Base-by-base conservation (phyloP, 352 stramenopile species). In the Ochromonadaceae sp. region DNA sequence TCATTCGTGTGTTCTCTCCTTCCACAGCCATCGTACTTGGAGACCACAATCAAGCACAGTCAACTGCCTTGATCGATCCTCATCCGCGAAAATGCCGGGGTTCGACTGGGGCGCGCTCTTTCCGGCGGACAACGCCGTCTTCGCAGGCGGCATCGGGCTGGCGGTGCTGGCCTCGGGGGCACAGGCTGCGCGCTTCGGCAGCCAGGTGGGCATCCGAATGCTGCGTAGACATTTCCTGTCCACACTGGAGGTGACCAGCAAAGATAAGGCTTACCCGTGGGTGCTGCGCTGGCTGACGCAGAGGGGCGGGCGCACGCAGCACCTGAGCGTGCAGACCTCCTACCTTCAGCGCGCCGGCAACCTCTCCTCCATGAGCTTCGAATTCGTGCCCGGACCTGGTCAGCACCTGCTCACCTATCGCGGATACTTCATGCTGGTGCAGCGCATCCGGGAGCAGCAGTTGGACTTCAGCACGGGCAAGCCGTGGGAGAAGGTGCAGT, bases 181-280 rank as follows among this genome's bases (percentile, higher is more conserved):
- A 34, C 59, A 66, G 32, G 3, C 43, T 4, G 36, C 52, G 2
- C 46, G 59, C 5, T n/a, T 9, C 26, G 15, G 46, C 31, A 48
- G 10, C 26, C 15, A 9, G 26, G 25, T 65, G 5, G 46, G 30
- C 17, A 15, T 63, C 2, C 42, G 31, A 28, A 42, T 66, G 9
- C 15, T 65, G 17, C 20, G 22, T 9, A 4, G 26, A 42, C 20
- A 66, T 43, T 65, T 65, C 42, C 42, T 68, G 5, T n/a, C 52
- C 2, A 67, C 49, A 32, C 22, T 68, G 20, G 61, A 59, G 47
- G 31, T 62, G 28, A 70, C 65, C 1, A 66, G 47, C 46, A 68
- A 68, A 49, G 66, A 71, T 66, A 20, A 46, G n/a, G 30, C 43
- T 0, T 71, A 68, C 57, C 66, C 66, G 28, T 71, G 66, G 66